Conservation (phyloP, 768 basidiomycete species). For the Mycena chlorophos region DNA sequence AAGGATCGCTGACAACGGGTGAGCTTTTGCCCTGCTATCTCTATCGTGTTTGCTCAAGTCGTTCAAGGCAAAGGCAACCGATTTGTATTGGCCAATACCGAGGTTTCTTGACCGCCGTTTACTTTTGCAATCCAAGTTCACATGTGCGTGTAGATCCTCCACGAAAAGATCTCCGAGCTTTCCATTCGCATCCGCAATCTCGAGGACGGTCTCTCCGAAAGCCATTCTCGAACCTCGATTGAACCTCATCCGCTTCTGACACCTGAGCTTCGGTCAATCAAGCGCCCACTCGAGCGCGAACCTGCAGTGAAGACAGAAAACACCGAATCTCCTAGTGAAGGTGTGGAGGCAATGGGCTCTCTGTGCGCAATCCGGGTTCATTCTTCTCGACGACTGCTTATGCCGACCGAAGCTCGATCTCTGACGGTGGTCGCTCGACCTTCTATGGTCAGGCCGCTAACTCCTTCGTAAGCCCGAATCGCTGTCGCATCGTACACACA, state of each 20-base stretch:
- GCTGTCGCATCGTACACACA: background rate
- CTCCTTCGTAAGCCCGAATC: slow-evolving; percentile 54
- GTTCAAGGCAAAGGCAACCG: slow-evolving; percentile 74
- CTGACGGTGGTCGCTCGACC: slow-evolving; percentile 58
- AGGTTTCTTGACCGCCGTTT: slow-evolving; percentile 69
- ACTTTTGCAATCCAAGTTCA: slow-evolving; percentile 40
- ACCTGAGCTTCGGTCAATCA: slow-evolving; percentile 63
- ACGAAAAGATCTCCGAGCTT: slow-evolving; percentile 57
- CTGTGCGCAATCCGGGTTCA: slow-evolving; percentile 45
- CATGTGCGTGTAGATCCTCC: background rate
- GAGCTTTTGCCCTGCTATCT: no score
- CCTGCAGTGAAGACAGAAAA: slow-evolving; percentile 41
- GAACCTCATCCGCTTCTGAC: slow-evolving; percentile 59
- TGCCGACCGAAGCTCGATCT: slow-evolving; percentile 50
- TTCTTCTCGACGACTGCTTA: slow-evolving; percentile 14
- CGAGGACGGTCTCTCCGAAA: slow-evolving; percentile 63
- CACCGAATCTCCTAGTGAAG: slow-evolving; percentile 53
- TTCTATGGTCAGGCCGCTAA: slow-evolving; percentile 70
- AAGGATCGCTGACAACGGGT: slow-evolving; percentile 37
- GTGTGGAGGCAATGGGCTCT: slow-evolving; percentile 64
- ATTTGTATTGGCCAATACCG: slow-evolving; percentile 72
- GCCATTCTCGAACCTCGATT: slow-evolving; percentile 48
- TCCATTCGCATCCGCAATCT: slow-evolving; percentile 63
- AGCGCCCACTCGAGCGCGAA: slow-evolving; percentile 53
- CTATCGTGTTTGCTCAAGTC: no score